These are phyloP conservation scores for Thraustotheca clavata DNA, from an alignment of 352 stramenopile genomes.

Conservation along the genomic window DNA sequence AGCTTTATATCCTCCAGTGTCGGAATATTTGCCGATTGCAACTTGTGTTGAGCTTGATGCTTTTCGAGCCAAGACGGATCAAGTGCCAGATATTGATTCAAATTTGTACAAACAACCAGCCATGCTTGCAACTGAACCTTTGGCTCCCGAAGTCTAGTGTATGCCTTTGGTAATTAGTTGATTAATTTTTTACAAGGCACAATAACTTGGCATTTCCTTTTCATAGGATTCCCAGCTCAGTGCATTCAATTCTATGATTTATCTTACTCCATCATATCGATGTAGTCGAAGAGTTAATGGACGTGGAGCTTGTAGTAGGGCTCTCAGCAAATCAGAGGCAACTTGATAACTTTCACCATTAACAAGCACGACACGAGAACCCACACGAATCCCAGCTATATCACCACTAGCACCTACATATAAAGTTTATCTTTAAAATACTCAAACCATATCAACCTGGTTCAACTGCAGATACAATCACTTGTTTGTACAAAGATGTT, in stretches of 20 bases:
- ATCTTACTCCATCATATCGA: constrained; percentile 27
- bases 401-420: neutral
- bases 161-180: no score
- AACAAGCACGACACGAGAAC: constrained; percentile 51
- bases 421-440: neutral
- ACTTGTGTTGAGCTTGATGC: constrained; percentile 13
- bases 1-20: constrained; percentile 11
- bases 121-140: neutral
- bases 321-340: constrained; percentile 37
- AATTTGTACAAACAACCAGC: constrained; percentile 17
- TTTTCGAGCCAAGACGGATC: neutral
- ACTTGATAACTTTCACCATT: constrained; percentile 47
- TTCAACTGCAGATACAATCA: neutral
- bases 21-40: constrained; percentile 7
- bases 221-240: no score
- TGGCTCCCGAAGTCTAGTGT: neutral
- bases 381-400: constrained; percentile 43
- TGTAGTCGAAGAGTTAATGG: constrained; percentile 59
- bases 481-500: neutral
- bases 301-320: constrained; percentile 43
- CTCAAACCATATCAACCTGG: neutral
- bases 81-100: neutral
- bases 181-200: no score
- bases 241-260: no score
- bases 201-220: no score